Conservation (phyloP, 805 yeast genomes). For the Lachancea nothofagi region DNA sequence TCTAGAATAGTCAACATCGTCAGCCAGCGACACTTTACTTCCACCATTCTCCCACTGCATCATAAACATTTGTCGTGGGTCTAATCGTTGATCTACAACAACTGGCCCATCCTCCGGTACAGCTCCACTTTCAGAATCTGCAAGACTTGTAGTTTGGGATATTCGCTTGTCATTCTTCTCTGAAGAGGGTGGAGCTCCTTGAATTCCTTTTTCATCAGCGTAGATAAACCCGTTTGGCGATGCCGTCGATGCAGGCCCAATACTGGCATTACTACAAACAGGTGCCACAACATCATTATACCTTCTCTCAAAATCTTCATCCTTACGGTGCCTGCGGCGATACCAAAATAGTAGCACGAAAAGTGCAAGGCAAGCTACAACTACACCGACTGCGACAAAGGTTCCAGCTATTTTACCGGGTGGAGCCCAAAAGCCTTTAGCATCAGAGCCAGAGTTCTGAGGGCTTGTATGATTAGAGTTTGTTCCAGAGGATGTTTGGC, state of each 20-base stretch:
- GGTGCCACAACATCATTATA: conserved; percentile 21
- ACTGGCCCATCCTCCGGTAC: conserved; percentile 16
- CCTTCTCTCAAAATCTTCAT: conserved; percentile 23
- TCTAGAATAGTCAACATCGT: conserved; percentile 45
- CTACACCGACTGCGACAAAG: conserved; percentile 72
- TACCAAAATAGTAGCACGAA: conserved; percentile 37
- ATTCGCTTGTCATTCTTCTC: conserved; percentile 3
- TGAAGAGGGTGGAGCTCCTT: conserved; percentile 6
- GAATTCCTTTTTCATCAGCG: conserved; percentile 23
- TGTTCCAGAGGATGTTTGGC: conserved; percentile 3
- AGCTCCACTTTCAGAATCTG: background rate
- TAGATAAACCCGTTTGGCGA: conserved; percentile 19
- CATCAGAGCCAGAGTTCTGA: conserved; percentile 13
- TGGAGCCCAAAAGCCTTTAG: conserved; percentile 50
- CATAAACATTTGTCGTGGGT: conserved; percentile 20
- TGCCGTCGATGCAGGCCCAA: conserved; percentile 14
- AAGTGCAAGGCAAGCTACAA: conserved; percentile 41
- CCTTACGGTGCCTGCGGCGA: conserved; percentile 17
- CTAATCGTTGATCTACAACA: conserved; percentile 39
- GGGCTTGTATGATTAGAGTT: conserved; percentile 1
- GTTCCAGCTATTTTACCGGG: conserved; percentile 83
- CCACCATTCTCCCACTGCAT: conserved; percentile 19
- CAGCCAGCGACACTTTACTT: conserved; percentile 36
- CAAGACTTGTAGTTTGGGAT: conserved; percentile 2
- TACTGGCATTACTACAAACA: conserved; percentile 11